phyloP scores from a whole-genome alignment of 75 land plant species.

The Selaginella moellendorffii region DNA sequence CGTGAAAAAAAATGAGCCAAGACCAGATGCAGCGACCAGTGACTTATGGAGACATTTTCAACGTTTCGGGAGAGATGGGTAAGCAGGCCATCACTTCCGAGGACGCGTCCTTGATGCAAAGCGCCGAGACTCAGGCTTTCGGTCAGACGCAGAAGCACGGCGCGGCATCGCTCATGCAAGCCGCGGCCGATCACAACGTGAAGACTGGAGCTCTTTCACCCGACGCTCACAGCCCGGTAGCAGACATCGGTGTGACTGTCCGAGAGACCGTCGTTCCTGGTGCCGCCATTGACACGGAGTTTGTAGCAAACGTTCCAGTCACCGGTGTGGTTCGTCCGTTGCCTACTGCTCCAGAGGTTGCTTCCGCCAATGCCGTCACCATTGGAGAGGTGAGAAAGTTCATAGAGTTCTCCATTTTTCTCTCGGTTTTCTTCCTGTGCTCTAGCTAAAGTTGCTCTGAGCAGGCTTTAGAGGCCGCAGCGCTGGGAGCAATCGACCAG shows the following conservation, averaged over 20 bases:
- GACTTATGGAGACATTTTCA: constrained; percentile 60
- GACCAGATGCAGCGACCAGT: constrained; percentile 21
- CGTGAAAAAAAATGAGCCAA: neutral
- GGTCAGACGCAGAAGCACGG: constrained; percentile 47
- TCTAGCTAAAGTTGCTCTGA: no score
- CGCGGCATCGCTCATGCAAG: constrained; percentile 56
- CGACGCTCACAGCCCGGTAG: constrained; percentile 22
- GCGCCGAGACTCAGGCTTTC: constrained; percentile 36
- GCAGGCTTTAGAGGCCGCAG: constrained; percentile 6
- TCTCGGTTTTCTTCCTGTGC: no score
- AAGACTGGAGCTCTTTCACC: constrained; percentile 23
- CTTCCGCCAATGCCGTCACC: constrained; percentile 23
- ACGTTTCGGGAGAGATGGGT: constrained; percentile 31
- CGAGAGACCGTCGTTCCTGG: constrained; percentile 38
- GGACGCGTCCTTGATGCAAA: constrained; percentile 75
- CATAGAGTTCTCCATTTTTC: no score
- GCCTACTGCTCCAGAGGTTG: constrained; percentile 11
- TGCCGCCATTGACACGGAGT: constrained; percentile 12
- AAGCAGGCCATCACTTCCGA: constrained; percentile 28
- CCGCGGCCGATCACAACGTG: constrained; percentile 50
- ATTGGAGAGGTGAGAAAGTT: constrained; percentile 43
- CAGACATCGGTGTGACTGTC: constrained; percentile 42
- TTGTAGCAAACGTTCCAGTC: constrained; percentile 33
- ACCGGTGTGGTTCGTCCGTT: constrained; percentile 16
- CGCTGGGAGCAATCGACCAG: neutral